Evolutionary conservation across 345 rosid species (phyloP).

Genomic region (Pelargonium nanum): DNA sequence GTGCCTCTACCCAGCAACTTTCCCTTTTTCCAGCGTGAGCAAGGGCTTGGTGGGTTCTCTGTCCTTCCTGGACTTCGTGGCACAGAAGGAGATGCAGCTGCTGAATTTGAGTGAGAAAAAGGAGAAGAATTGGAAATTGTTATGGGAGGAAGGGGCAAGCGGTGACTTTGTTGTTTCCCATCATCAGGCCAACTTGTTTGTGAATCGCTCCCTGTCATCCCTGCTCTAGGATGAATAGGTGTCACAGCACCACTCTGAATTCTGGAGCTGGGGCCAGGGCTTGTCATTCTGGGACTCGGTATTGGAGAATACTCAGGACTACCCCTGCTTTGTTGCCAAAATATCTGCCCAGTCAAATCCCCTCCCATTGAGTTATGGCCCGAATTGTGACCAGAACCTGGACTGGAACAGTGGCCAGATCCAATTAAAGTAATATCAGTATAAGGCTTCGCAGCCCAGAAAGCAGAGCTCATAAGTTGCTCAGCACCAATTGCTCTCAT

Average conservation of each 20-base stretch:
- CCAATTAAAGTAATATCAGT: constrained; percentile 65
- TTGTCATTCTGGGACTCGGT: constrained; percentile 93
- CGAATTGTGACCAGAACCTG: constrained; percentile 92
- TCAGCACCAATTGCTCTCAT: constrained; percentile 61
- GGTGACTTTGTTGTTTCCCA: constrained; percentile 77
- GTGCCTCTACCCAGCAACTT: constrained; percentile 71
- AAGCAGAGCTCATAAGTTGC: constrained; percentile 52
- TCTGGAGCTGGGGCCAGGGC: constrained; percentile 96
- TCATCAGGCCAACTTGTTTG: constrained; percentile 66
- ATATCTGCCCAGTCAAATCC: constrained; percentile 72
- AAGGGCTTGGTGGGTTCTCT: constrained; percentile 59
- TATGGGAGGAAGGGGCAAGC: constrained; percentile 83
- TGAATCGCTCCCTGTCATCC: constrained; percentile 57
- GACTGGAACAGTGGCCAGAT: constrained; percentile 98
- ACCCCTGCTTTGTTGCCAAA: constrained; percentile 91
- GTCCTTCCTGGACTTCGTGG: constrained; percentile 91
- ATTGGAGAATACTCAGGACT: constrained; percentile 94
- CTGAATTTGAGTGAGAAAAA: constrained; percentile 78
- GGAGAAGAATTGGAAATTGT: constrained; percentile 60
- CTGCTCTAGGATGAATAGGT: constrained; percentile 88
- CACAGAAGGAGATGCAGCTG: constrained; percentile 87
- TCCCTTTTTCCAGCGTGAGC: constrained; percentile 68
- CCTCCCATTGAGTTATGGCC: constrained; percentile 95
- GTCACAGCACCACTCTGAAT: constrained; percentile 98
- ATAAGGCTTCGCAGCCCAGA: constrained; percentile 62